These are phyloP conservation scores for Dioszegia crocea DNA, from an alignment of 768 basidiomycete species.

Conservation along the genomic window DNA sequence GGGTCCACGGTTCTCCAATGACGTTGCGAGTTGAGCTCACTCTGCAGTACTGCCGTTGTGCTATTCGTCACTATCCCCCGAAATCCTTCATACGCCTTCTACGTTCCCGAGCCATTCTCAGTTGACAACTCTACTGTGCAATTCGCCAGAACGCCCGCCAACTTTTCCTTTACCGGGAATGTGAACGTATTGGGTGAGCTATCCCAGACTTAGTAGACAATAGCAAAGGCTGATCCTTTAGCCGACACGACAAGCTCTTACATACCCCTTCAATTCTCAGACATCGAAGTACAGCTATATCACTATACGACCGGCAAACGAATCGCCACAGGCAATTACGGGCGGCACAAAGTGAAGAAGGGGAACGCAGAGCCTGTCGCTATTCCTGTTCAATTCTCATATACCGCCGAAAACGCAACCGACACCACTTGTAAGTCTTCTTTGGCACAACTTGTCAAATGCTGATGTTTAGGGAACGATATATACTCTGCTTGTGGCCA, in stretches of 20 bases:
- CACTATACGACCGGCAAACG: slow-evolving; percentile 64
- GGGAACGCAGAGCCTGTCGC: slow-evolving; percentile 63
- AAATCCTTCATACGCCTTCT: slow-evolving; percentile 68
- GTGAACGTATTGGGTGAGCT: slow-evolving; percentile 61
- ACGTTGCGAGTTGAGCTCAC: slow-evolving; percentile 6
- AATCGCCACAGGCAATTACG: slow-evolving; percentile 66
- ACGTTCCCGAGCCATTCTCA: slow-evolving; percentile 58
- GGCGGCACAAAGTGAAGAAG: slow-evolving; percentile 61
- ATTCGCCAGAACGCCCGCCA: slow-evolving; percentile 75
- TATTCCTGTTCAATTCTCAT: slow-evolving; percentile 78
- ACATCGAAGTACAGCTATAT: slow-evolving; percentile 64
- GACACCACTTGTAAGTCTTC: slow-evolving; percentile 70
- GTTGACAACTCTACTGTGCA: slow-evolving; percentile 51
- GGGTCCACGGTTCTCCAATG: too few relatives aligned
- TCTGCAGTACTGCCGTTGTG: slow-evolving; percentile 61
- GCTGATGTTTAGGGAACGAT: slow-evolving; percentile 35
- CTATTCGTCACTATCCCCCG: slow-evolving; percentile 79
- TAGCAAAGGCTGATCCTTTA: slow-evolving; percentile 9
- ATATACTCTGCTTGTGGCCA: slow-evolving; percentile 47
- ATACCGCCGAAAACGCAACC: slow-evolving; percentile 69
- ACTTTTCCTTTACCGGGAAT: slow-evolving; percentile 80
- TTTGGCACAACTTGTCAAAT: too few relatives aligned
- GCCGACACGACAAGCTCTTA: slow-evolving; percentile 71
- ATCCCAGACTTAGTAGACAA: not conserved
- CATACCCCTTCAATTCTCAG: slow-evolving; percentile 69